Evolutionary conservation across 768 basidiomycete species (phyloP).

Genomic region (Boletus eberwhitei): DNA sequence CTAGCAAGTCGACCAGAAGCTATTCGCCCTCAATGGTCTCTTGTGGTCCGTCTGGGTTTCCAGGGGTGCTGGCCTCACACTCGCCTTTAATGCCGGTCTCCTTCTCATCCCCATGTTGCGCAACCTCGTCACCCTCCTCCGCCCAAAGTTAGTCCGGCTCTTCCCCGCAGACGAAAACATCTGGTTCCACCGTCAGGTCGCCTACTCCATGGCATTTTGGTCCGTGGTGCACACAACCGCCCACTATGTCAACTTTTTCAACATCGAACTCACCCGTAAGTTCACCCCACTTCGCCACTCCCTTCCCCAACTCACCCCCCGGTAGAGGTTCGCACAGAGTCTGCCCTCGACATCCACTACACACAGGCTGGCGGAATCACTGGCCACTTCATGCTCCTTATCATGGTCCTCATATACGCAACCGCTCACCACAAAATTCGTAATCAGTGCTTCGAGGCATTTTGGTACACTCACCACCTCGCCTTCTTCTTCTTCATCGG

Average conservation of each 20-base stretch:
- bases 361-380: slow-evolving; percentile 88
- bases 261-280: slow-evolving; percentile 84
- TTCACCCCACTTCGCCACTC: background rate
- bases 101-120: slow-evolving; percentile 89
- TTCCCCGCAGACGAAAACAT: slow-evolving; percentile 94
- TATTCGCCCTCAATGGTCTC: slow-evolving; percentile 76
- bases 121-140: slow-evolving; percentile 79
- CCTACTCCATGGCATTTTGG: slow-evolving; percentile 93
- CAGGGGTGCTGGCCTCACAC: slow-evolving; percentile 86
- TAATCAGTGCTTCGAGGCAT: slow-evolving; percentile 87
- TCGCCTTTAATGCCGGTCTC: slow-evolving; percentile 82
- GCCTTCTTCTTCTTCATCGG: slow-evolving; percentile 94
- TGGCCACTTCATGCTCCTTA: slow-evolving; percentile 91
- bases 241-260: slow-evolving; percentile 92
- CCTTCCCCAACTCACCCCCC: background rate
- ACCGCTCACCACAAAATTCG: slow-evolving; percentile 90
- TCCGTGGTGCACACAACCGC: slow-evolving; percentile 89
- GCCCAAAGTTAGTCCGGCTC: slow-evolving; percentile 75
- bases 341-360: slow-evolving; percentile 84
- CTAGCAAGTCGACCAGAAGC: slow-evolving; percentile 57
- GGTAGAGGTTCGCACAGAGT: slow-evolving; percentile 74
- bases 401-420: slow-evolving; percentile 91
- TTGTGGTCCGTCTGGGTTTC: slow-evolving; percentile 86
- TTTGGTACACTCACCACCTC: slow-evolving; percentile 96
- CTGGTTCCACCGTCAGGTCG: slow-evolving; percentile 94